Conservation (phyloP, 176 grass and related monocot genomes). For the Areca catechu region DNA sequence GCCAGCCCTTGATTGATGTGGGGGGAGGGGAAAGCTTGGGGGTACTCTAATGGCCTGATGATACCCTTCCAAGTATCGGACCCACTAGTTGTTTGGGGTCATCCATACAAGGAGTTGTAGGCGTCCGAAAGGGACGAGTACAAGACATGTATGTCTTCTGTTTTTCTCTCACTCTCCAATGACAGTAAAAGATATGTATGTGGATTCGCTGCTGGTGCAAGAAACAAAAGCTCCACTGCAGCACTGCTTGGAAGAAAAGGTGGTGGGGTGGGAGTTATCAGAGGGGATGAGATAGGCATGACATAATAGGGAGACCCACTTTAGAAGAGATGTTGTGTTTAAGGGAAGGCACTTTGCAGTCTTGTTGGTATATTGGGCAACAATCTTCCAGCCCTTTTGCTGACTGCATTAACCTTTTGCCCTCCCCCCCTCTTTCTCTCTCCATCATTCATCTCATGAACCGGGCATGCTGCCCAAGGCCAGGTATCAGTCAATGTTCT, state of each 20-base stretch:
- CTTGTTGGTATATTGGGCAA: conserved; percentile 20
- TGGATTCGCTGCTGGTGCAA: neutral
- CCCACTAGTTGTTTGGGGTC: too few relatives aligned
- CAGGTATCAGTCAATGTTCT: too few relatives aligned
- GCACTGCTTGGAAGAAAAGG: neutral
- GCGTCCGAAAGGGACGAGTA: too few relatives aligned
- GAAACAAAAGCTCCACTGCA: neutral
- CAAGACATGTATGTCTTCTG: too few relatives aligned
- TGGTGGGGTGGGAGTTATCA: neutral
- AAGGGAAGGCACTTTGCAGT: conserved; percentile 20
- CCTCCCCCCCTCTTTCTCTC: neutral
- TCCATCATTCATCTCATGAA: neutral
- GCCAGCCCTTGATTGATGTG: too few relatives aligned
- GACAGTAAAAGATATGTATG: neutral
- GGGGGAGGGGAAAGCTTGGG: too few relatives aligned
- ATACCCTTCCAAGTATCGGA: too few relatives aligned
- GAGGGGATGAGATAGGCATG: conserved; percentile 25
- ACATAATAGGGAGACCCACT: conserved; percentile 5
- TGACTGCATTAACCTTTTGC: conserved; percentile 15
- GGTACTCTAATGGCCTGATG: too few relatives aligned
- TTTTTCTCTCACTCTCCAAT: too few relatives aligned
- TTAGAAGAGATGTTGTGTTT: neutral
- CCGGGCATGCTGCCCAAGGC: too few relatives aligned
- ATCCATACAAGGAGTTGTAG: too few relatives aligned
- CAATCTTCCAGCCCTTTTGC: conserved; percentile 22